Evolutionary conservation across 768 basidiomycete genomes (phyloP).

Genomic region (Dendrothele bispora): DNA sequence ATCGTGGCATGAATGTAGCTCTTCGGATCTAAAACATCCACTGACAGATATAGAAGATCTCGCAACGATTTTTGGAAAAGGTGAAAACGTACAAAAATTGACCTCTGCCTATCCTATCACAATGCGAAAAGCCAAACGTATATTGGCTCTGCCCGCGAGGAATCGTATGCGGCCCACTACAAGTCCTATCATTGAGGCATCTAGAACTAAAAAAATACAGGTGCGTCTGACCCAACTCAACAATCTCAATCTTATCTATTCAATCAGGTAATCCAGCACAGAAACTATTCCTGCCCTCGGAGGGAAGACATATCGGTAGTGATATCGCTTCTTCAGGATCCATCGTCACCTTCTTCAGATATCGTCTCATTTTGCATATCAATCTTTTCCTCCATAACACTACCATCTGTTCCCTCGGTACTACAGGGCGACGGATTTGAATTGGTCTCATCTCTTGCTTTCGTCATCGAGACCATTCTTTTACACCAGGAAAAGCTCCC

Average conservation of each 20-base stretch:
- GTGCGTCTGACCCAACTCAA: conserved; percentile 18
- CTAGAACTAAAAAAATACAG: conserved; percentile 30
- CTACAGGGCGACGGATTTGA: conserved; percentile 24
- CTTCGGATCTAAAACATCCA: conserved; percentile 4
- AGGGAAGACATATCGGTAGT: conserved; percentile 45
- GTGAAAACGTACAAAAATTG: conserved; percentile 26
- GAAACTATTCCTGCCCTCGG: conserved; percentile 45
- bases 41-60: conserved; percentile 52
- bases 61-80: conserved; percentile 31
- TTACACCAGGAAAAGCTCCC: conserved; percentile 17
- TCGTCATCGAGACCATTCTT: conserved; percentile 34
- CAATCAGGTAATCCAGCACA: conserved; percentile 37
- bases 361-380: conserved; percentile 39
- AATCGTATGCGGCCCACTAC: conserved; percentile 1
- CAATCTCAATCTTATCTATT: conserved; percentile 4
- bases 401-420: conserved; percentile 12
- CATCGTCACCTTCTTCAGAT: conserved; percentile 27
- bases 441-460: conserved; percentile 36
- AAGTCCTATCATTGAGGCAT: conserved; percentile 42
- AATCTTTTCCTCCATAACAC: conserved; percentile 24
- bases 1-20: conserved; percentile 14
- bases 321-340: conserved; percentile 44
- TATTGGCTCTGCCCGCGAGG: conserved; percentile 35
- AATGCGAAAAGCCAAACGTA: conserved; percentile 37
- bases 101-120: conserved; percentile 32